Evolutionary conservation across 129 eudicot genomes (phyloP).

Genomic region (Apium graveolens): DNA sequence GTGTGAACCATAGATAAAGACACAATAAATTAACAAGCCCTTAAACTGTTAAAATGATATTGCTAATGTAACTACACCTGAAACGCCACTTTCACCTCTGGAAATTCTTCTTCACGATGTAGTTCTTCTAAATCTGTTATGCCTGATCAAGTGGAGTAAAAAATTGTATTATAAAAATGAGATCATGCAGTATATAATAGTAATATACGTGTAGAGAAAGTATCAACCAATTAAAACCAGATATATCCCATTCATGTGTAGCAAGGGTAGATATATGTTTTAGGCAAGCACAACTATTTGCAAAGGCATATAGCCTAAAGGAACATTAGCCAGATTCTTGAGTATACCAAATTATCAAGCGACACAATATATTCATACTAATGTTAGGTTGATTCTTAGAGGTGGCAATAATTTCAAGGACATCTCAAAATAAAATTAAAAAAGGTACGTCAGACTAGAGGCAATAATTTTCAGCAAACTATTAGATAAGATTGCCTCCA

Average conservation of each 20-base stretch:
- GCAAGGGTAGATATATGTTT: neutral
- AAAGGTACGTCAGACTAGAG: neutral
- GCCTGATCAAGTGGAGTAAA: slow-evolving; percentile 12
- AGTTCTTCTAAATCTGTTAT: slow-evolving; percentile 37
- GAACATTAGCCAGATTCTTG: neutral
- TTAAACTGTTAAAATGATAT: slow-evolving; percentile 5
- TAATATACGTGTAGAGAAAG: neutral
- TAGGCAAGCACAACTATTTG: neutral
- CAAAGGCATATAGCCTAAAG: neutral
- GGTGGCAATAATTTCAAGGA: neutral
- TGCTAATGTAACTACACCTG: slow-evolving; percentile 40
- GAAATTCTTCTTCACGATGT: slow-evolving; percentile 70
- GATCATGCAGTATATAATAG: neutral
- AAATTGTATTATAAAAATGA: neutral
- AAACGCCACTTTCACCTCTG: slow-evolving; percentile 73
- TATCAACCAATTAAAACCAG: slow-evolving; percentile 1
- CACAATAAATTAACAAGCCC: neutral
- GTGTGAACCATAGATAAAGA: neutral
- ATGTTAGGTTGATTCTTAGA: neutral
- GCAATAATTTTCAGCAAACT: neutral
- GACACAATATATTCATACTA: neutral
- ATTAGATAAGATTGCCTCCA: neutral
- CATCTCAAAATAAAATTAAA: neutral
- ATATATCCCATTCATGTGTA: neutral
- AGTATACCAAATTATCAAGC: neutral